These are phyloP conservation scores for Gonapodya prolifera DNA, from an alignment of 192 early-diverging fungal genomes.

Conservation along the genomic window DNA sequence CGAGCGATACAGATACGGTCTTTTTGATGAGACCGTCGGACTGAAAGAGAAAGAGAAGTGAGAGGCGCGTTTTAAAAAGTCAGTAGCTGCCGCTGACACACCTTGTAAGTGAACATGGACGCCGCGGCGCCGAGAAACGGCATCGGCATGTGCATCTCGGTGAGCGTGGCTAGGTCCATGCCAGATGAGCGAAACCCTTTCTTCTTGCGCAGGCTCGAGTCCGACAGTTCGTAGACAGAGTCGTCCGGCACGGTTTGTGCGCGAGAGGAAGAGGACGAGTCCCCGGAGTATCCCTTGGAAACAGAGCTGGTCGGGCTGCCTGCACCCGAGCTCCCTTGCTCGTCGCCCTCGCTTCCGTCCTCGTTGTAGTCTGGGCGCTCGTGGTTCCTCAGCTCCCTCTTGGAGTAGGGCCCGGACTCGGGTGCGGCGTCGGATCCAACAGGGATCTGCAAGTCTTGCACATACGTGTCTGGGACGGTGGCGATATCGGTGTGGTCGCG, in stretches of 20 bases:
- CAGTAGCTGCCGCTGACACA: constrained; percentile 26
- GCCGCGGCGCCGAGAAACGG: background rate
- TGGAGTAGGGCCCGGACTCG: background rate
- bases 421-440: background rate
- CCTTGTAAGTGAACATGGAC: constrained; percentile 10
- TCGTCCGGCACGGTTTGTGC: background rate
- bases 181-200: background rate
- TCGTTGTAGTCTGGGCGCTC: background rate
- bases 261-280: background rate
- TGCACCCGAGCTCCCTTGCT: background rate
- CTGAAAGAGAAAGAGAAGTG: constrained; percentile 38
- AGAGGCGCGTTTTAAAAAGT: constrained; percentile 38
- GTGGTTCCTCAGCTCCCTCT: background rate
- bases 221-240: background rate
- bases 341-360: background rate
- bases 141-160: constrained; percentile 11
- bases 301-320: background rate
- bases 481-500: constrained; percentile 14
- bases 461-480: constrained; percentile 14
- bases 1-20: constrained; percentile 61
- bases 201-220: background rate
- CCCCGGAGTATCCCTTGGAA: background rate
- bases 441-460: background rate
- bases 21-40: constrained; percentile 59
- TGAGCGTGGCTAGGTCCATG: background rate